Evolutionary conservation across 2,329 filamentous ascomycete genomes (phyloP).

Genomic region (Reticulascus tulasneorum): DNA sequence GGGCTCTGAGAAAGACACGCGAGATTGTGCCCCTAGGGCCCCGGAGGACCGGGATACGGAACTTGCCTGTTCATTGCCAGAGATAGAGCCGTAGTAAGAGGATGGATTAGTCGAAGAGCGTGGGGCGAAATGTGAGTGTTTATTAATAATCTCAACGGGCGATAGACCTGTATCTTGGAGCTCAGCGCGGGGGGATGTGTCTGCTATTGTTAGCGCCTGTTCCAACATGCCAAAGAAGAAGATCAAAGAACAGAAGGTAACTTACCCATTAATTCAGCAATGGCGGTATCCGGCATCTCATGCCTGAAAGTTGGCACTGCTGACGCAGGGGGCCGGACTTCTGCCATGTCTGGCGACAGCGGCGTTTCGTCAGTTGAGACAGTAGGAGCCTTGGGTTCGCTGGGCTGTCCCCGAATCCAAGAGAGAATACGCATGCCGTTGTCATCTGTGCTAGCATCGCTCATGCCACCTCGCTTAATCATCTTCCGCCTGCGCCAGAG

Average conservation of each 20-base stretch:
- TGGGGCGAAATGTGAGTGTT: conserved; percentile 25
- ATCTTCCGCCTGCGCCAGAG: conserved; percentile 48
- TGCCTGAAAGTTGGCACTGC: conserved; percentile 11
- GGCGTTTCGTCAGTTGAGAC: conserved; percentile 40
- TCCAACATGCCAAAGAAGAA: neutral
- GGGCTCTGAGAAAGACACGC: conserved; percentile 4
- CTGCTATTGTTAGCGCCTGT: conserved; percentile 17
- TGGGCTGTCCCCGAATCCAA: conserved; percentile 47
- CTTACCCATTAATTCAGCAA: conserved; percentile 47
- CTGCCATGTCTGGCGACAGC: conserved; percentile 35
- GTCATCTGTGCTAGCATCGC: conserved; percentile 40
- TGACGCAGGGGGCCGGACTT: conserved; percentile 21
- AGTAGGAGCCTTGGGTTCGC: conserved; percentile 39
- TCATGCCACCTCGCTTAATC: conserved; percentile 31
- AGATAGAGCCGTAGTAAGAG: conserved; percentile 20
- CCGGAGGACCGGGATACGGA: conserved; percentile 12
- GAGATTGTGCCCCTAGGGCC: conserved; percentile 7
- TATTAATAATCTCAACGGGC: conserved; percentile 34
- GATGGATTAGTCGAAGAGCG: conserved; percentile 17
- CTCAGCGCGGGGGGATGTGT: conserved; percentile 40
- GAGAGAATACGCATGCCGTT: conserved; percentile 42
- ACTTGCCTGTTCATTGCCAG: conserved; percentile 14
- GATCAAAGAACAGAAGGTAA: neutral
- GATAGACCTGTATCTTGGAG: conserved; percentile 40
- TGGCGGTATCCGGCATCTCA: conserved; percentile 39